Conservation (phyloP, 768 basidiomycete genomes). For the Mycena crocata region DNA sequence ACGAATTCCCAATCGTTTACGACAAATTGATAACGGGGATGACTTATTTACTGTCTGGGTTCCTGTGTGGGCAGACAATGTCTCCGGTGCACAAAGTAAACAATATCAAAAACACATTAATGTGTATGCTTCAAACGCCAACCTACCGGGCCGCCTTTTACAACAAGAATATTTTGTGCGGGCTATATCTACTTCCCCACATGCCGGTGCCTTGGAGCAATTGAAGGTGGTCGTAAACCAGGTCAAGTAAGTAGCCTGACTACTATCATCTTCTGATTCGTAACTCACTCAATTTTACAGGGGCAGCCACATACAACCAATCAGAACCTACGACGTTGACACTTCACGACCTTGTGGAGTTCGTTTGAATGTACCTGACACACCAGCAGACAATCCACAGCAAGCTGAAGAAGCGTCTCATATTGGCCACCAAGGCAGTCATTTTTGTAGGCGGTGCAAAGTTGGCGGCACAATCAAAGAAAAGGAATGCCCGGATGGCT, state of each 20-base stretch:
- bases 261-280: too few relatives aligned
- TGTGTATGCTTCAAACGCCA: constrained; percentile 42
- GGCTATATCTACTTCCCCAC: constrained; percentile 40
- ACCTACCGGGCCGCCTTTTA: constrained; percentile 40
- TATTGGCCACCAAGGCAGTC: constrained; percentile 49
- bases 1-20: constrained; percentile 9
- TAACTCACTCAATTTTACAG: not conserved
- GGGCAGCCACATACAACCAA: not conserved
- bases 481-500: constrained; percentile 45
- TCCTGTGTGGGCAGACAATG: constrained; percentile 31
- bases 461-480: constrained; percentile 41
- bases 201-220: constrained; percentile 47
- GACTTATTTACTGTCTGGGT: constrained; percentile 26
- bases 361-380: constrained; percentile 28
- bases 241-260: constrained; percentile 26
- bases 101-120: constrained; percentile 49
- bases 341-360: constrained; percentile 20
- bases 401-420: constrained; percentile 49
- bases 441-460: constrained; percentile 46
- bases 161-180: constrained; percentile 46
- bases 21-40: constrained; percentile 8
- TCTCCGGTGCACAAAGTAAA: constrained; percentile 40
- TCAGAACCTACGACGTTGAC: constrained; percentile 21
- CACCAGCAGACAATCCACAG: constrained; percentile 49
- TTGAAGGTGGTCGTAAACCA: constrained; percentile 39